A percentile compares a stretch with the other conserved stretches of the same genome.
Conservation (phyloP, 2,329 filamentous ascomycete genomes). For the Alternaria solani region DNA sequence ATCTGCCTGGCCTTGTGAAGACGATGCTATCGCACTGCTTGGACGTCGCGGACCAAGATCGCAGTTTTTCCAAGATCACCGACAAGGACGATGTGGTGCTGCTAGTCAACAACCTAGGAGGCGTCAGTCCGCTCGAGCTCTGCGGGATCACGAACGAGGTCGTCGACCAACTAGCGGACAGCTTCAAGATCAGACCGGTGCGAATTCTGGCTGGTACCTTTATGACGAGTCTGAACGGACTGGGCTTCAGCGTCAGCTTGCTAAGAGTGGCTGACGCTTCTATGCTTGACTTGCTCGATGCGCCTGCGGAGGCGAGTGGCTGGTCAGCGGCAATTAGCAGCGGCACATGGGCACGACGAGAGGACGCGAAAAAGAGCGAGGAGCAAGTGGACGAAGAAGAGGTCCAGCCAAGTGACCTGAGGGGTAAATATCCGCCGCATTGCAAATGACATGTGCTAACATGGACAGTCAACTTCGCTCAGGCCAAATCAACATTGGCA, state of each 20-base stretch:
- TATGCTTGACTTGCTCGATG: conserved; percentile 74
- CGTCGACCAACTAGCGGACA: conserved; percentile 64
- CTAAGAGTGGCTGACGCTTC: conserved; percentile 70
- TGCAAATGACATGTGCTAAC: conserved; percentile 16
- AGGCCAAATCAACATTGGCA: conserved; percentile 62
- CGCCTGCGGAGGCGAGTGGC: conserved; percentile 71
- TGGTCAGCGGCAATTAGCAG: conserved; percentile 69
- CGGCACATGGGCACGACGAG: conserved; percentile 65
- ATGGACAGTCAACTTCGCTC: conserved; percentile 59
- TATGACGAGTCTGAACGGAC: conserved; percentile 75
- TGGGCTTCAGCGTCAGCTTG: conserved; percentile 74
- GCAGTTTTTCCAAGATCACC: conserved; percentile 72
- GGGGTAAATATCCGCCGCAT: conserved; percentile 49
- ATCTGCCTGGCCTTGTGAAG: conserved; percentile 56
- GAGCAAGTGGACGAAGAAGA: conserved; percentile 53
- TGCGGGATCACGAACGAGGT: conserved; percentile 76
- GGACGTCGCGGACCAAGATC: conserved; percentile 69
- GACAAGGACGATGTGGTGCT: conserved; percentile 70
- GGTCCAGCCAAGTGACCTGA: conserved; percentile 62
- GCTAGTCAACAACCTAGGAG: conserved; percentile 78
- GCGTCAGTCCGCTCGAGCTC: conserved; percentile 75
- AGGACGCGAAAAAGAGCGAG: conserved; percentile 53
- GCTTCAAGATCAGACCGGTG: conserved; percentile 67
- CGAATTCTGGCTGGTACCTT: conserved; percentile 72
- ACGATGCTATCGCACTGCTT: conserved; percentile 73